Evolutionary conservation across 2,329 filamentous ascomycete genomes (phyloP).

Genomic region (Aspergillus thermomutatus): DNA sequence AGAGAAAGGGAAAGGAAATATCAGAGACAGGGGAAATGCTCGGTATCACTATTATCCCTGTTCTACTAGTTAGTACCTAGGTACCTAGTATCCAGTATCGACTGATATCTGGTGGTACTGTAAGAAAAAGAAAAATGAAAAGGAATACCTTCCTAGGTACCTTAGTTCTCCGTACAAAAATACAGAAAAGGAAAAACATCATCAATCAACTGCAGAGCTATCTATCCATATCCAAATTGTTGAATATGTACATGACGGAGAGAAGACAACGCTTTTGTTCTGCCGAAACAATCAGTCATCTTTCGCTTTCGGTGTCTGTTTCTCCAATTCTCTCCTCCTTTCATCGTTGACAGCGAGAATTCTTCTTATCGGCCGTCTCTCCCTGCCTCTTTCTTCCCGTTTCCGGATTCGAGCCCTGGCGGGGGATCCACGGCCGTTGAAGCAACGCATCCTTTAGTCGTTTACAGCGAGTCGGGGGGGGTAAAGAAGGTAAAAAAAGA

Average conservation of each 20-base stretch:
- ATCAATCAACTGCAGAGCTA: too few species aligned
- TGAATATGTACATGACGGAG: too few species aligned
- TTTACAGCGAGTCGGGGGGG: slow-evolving; percentile 9
- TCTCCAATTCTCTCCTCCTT: background rate
- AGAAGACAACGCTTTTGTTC: slow-evolving; percentile 1
- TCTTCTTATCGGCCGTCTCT: slow-evolving; percentile 22
- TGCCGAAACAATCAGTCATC: slow-evolving; percentile 1
- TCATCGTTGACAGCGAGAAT: slow-evolving; percentile 12
- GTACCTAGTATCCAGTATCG: background rate
- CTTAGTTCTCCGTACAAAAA: too few species aligned
- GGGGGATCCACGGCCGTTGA: slow-evolving; percentile 33
- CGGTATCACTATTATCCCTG: background rate
- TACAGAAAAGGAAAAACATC: too few species aligned
- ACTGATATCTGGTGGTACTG: too few species aligned
- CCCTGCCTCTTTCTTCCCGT: slow-evolving; percentile 20
- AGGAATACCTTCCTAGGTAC: too few species aligned
- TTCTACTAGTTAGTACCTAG: too few species aligned
- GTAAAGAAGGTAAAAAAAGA: slow-evolving; percentile 13
- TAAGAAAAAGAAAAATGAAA: background rate
- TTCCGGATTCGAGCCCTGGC: slow-evolving; percentile 34
- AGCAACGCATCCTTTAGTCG: background rate
- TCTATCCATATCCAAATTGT: too few species aligned
- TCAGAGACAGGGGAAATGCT: background rate
- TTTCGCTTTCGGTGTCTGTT: slow-evolving; percentile 12
- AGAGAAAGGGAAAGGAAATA: background rate